Base-by-base conservation (phyloP, 352 stramenopile species). In the Phytophthora lateralis region DNA sequence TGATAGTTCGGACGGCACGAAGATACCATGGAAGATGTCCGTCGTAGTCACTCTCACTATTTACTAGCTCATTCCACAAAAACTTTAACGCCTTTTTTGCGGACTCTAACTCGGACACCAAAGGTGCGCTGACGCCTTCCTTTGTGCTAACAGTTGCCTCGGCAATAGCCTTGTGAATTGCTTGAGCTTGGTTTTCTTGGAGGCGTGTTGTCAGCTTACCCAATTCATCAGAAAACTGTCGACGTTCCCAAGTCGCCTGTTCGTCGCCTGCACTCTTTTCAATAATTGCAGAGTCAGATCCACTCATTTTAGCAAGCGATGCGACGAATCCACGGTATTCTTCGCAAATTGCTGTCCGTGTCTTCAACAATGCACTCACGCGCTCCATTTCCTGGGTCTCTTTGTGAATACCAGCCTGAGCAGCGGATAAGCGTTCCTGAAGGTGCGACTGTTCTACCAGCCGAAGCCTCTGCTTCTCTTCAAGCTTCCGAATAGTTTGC, bases 21-120 rank as follows among this genome's bases (percentile, higher is more conserved):
- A 82, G 54, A 49, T 89, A 90, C 83, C 80, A 90, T 1, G 80
- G 78, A n/a, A 89, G 55, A 59, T 88, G 75, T 4, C 60, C 63
- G 18, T 74, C 63, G 21, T 85, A 63, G 7, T 64, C 66, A 30
- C 72, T 67, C 6, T 71, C 53, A 34, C 34, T 38, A 14, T 26
- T 18, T 17, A 11, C 20, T 29, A 26, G 8, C 11, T 60, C 46
- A 38, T 37, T 37, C 56, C 55, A 73, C 17, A 68, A 52, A 51
- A 67, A 74, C 15, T 73, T 38, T 2, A 90, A 46, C 4, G 72
- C 63, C 8, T 76, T 77, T 26, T 85, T 81, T 29, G 76, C 80
- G 38, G 74, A 63, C 17, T 82, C 69, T 9, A 90, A 50, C 39
- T 91, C 80, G 2, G 63, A 69, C 42, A 75, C 15, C 6, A 88